Evolutionary conservation across 331 rosid genomes (phyloP), one percentile per base, ranked within the genome.

Genomic region (Quercus lobata): DNA sequence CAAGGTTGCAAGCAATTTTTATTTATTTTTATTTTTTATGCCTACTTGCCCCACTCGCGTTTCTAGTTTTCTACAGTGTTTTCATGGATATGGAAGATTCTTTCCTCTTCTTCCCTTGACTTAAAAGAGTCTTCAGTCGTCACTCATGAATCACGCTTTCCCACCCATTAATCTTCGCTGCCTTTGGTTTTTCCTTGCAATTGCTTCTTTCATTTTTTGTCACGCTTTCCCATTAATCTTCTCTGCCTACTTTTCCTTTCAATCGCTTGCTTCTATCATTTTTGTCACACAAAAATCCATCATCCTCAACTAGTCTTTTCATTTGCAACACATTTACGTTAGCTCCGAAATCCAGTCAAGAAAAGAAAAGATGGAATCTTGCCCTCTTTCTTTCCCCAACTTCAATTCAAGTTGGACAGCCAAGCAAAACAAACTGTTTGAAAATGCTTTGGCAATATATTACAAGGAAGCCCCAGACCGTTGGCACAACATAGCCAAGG

Each of bases 371-470:
- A 91, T 91, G 96, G 80, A 82, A 78, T 57, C 90, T 41, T 72
- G 69, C 60, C 72, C 49, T 41, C 72, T 79, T 66, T 81, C 85
- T 34, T 83, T 84, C 69, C 63, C 85, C 22, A 57, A 55, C 57
- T 77, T 79, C 56, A 73, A 63, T 24, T 56, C 71, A 34, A 77
- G 72, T 56, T 93, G 98, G 98, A 90, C 91, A 72, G 82, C 84
- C 10, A 80, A 86, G 87, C 86, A 93, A 87, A 89, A 91, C 86
- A 87, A 90, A 82, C 61, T 77, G 85, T 93, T 91, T n/a, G 98
- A 93, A 76, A 90, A 82, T 80, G 98, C 93, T 25, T 76, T 93
- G 80, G 93, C 97, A 18, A 79, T 90, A 53, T 91, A 88, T 75
- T 92, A 89, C 63, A 73, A 86, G 83, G 95, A 91, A 79, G 80